Evolutionary conservation across 23 red algal species (phyloP).

Genomic region (Gracilaria domingensis): DNA sequence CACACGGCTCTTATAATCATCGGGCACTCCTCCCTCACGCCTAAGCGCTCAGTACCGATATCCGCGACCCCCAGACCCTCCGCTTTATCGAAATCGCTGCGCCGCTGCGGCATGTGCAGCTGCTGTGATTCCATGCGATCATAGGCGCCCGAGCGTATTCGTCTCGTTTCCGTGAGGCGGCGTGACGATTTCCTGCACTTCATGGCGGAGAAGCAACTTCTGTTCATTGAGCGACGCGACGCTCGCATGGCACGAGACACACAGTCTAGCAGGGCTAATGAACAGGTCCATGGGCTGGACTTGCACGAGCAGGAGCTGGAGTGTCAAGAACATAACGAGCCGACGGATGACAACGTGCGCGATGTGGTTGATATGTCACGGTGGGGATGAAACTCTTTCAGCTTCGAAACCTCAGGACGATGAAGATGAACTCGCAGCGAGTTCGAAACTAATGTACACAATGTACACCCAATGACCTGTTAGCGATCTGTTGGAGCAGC

Average conservation of each 20-base stretch:
- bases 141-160: slow-evolving; percentile 47
- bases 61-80: neutral
- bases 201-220: slow-evolving; percentile 29
- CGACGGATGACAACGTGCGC: neutral
- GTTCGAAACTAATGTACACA: too few species aligned
- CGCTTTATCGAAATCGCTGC: neutral
- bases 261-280: neutral
- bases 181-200: slow-evolving; percentile 4
- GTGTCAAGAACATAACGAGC: neutral
- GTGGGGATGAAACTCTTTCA: too few species aligned
- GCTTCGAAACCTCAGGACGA: neutral
- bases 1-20: too few species aligned
- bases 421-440: neutral
- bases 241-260: neutral
- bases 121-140: slow-evolving; percentile 42
- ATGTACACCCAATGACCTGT: too few species aligned
- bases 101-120: slow-evolving; percentile 60
- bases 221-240: slow-evolving; percentile 24
- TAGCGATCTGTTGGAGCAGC: too few species aligned
- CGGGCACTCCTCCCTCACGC: too few species aligned
- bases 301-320: neutral
- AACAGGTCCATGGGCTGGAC: neutral
- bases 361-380: neutral
- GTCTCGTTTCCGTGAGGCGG: neutral
- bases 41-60: neutral